phyloP scores from a whole-genome alignment of 2,329 filamentous ascomycete species.

The Tolypocladium ovalisporum region DNA sequence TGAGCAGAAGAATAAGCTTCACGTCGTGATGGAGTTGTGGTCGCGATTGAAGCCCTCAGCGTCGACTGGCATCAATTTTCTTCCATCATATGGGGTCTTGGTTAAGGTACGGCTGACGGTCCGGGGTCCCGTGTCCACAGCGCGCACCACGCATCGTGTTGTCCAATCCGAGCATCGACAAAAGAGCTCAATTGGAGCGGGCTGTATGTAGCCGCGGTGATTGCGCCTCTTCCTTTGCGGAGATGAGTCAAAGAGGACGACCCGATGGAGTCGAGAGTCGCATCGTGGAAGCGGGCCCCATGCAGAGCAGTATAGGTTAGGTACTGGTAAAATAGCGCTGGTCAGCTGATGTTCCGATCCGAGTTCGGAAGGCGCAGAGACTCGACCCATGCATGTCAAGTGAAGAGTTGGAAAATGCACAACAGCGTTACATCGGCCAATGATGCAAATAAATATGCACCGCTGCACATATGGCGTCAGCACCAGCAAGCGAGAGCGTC shows the following conservation, averaged over 20 bases:
- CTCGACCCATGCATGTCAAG: too few species aligned
- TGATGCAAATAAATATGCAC: background rate
- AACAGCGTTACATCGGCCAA: too few species aligned
- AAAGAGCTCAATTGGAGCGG: background rate
- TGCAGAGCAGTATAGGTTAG: too few species aligned
- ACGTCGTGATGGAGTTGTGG: background rate
- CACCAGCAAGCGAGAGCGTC: background rate
- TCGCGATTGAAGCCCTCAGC: background rate
- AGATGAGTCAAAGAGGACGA: background rate
- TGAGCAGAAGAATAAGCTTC: background rate
- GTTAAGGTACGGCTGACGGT: background rate
- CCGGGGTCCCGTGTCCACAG: background rate
- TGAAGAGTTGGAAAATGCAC: too few species aligned
- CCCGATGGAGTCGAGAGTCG: too few species aligned
- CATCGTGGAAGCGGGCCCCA: too few species aligned
- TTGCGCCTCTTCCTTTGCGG: background rate
- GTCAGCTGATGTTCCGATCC: too few species aligned
- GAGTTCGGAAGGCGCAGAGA: too few species aligned
- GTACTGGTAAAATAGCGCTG: too few species aligned
- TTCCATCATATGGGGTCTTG: background rate
- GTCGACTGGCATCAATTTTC: background rate
- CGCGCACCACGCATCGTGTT: background rate
- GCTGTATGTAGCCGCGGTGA: background rate
- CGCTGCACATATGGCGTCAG: background rate
- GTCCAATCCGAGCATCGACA: background rate